These are phyloP conservation scores for Chlamydomonas sphaeroides DNA, from an alignment of 139 green algal genomes.

Conservation along the genomic window DNA sequence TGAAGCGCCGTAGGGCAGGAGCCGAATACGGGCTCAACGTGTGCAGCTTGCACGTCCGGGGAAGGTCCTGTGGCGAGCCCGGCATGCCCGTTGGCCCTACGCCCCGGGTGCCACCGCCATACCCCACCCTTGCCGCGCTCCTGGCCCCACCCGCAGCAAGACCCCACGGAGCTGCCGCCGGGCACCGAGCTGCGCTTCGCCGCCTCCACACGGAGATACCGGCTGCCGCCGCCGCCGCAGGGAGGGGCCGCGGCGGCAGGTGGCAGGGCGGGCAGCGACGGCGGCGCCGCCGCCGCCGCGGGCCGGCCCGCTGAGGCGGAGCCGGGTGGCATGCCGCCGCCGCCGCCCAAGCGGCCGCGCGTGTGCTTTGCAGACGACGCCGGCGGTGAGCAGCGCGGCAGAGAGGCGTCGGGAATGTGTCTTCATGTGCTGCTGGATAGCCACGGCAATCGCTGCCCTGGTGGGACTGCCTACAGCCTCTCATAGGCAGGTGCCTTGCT, in stretches of 20 bases:
- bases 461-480: no score
- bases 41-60: no score
- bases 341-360: slow-evolving; percentile 15
- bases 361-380: slow-evolving; percentile 27
- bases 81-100: no score
- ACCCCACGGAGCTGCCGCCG: slow-evolving; percentile 34
- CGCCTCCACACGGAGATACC: slow-evolving; percentile 48
- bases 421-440: not conserved
- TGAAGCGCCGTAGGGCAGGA: no score
- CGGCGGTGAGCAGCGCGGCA: not conserved
- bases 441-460: no score
- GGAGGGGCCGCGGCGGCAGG: not conserved
- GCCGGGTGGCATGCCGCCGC: not conserved
- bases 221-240: slow-evolving; percentile 10
- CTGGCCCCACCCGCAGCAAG: slow-evolving; percentile 35
- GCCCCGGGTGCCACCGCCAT: no score
- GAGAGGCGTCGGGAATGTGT: not conserved
- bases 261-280: not conserved
- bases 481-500: no score
- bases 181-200: slow-evolving; percentile 47
- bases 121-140: no score
- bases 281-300: not conserved
- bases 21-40: no score
- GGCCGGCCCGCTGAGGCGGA: not conserved
- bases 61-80: no score